These are phyloP conservation scores for Candida glaebosa DNA, from an alignment of 805 yeast species.

Conservation along the genomic window DNA sequence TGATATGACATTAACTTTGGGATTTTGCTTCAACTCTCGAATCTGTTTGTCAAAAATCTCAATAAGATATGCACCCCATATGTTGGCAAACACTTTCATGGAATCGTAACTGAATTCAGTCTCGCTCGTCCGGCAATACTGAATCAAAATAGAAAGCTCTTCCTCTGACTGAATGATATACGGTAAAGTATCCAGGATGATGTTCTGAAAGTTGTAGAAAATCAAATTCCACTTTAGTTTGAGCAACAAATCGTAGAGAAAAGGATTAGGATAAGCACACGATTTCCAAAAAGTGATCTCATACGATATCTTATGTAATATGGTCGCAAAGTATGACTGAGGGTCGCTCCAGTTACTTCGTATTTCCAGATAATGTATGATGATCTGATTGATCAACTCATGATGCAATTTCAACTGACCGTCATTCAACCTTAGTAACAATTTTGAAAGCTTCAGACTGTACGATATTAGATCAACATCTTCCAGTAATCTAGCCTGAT, in stretches of 20 bases:
- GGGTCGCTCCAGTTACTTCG: slow-evolving; percentile 17
- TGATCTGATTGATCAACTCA: slow-evolving; percentile 11
- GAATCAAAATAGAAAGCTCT: slow-evolving; percentile 15
- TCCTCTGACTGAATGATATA: slow-evolving; percentile 11
- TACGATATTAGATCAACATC: slow-evolving; percentile 3
- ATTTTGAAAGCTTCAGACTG: slow-evolving; percentile 13
- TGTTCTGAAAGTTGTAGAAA: slow-evolving; percentile 21
- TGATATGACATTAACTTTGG: slow-evolving; percentile 1
- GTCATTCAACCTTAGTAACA: slow-evolving; percentile 20
- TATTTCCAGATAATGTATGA: slow-evolving; percentile 13
- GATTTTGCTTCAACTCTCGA: slow-evolving; percentile 5
- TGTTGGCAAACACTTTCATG: slow-evolving; percentile 15
- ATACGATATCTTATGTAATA: slow-evolving; percentile 12
- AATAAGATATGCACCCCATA: slow-evolving; percentile 21
- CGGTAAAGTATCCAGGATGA: slow-evolving; percentile 19
- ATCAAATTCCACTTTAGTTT: slow-evolving; percentile 29
- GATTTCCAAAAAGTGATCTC: slow-evolving; percentile 19
- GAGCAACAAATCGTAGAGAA: slow-evolving; percentile 15
- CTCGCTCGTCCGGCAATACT: slow-evolving; percentile 17
- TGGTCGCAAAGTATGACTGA: slow-evolving; percentile 13
- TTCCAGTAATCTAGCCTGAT: slow-evolving; percentile 8
- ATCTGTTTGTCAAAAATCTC: slow-evolving; percentile 8
- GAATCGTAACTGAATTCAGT: slow-evolving; percentile 20
- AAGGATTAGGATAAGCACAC: slow-evolving; percentile 15
- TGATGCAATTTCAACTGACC: slow-evolving; percentile 12